Evolutionary conservation across 2,329 filamentous ascomycete species (phyloP), one percentile per base, ranked within the genome.

Genomic region (Chrysoporthe cubensis): DNA sequence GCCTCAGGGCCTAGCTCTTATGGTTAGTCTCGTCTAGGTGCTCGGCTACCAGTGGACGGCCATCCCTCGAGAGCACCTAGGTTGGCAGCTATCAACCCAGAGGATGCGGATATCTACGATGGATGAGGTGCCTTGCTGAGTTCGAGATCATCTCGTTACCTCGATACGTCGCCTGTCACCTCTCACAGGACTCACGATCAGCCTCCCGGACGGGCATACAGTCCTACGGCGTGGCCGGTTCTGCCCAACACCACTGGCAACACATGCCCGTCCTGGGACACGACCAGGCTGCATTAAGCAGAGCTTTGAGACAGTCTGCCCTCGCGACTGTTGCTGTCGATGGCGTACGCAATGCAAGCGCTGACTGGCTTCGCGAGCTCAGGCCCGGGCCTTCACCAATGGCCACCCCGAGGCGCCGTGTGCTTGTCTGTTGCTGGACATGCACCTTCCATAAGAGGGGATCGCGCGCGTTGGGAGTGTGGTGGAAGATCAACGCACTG

Each of bases 31-130:
- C 57, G 57, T 4, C 37, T 44, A 60, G 14, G n/a, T 26, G 57
- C n/a, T 60, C 57, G 57, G 40, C 18, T 46, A 60, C 37, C 57
- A 60, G 37, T 60, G 57, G 40, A 60, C 26, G 43, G 26, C 7
- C 37, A 43, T 44, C 37, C 37, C 37, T 46, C n/a, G 11, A 32
- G 7, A n/a, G 2, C 57, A 32, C 44, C 8, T 1, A 40, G 37
- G 37, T 21, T 60, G 57, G 57, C 21, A 40, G 44, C 21, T 4
- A 44, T 44, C 40, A 32, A 11, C 40, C 9, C 1, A 40, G 37
- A 40, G 37, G 37, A 40, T 40, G 37, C 37, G 37, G 37, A 26
- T 40, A 9, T 40, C 57, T 18, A 60, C 34, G 16, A 9, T 13
- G 56, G 56, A 59, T 42, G 56, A 59, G 32, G 42, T 34, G 37